These are phyloP conservation scores for Polyporus tsugae DNA, from an alignment of 1,284 basidiomycete genomes.

Conservation along the genomic window DNA sequence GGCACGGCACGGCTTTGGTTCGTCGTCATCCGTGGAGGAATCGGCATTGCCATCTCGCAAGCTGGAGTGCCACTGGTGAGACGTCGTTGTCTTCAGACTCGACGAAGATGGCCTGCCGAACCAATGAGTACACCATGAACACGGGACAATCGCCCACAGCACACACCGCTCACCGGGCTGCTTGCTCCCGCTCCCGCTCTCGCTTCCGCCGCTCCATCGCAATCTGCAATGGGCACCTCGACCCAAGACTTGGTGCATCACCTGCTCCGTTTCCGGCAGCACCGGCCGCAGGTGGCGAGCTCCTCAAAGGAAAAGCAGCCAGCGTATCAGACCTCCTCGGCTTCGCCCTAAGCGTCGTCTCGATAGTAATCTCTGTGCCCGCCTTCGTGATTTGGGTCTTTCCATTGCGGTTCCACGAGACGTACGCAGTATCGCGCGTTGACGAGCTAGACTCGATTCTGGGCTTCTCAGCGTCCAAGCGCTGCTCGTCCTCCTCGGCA, in stretches of 20 bases:
- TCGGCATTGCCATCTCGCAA: constrained; percentile 2
- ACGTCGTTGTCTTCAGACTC: background rate
- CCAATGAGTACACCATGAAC: background rate
- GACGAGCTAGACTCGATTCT: constrained; percentile 1
- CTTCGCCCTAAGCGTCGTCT: background rate
- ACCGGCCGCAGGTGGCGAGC: background rate
- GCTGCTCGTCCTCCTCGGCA: constrained; percentile 5
- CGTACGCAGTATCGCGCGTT: constrained; percentile 3
- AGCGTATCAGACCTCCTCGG: constrained; percentile 1
- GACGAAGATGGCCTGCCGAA: background rate
- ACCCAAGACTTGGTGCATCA: background rate
- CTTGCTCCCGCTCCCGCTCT: constrained; percentile 1
- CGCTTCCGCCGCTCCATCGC: background rate
- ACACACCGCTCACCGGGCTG: constrained; percentile 9
- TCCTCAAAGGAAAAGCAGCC: background rate
- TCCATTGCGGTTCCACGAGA: constrained; percentile 4
- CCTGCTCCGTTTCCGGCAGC: background rate
- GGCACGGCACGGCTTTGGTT: too few relatives aligned
- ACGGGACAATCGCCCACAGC: background rate
- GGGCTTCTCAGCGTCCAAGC: background rate
- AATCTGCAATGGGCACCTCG: background rate
- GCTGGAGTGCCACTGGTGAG: constrained; percentile 2
- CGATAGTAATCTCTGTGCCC: background rate
- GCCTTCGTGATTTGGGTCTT: background rate
- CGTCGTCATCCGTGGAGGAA: constrained; percentile 4